Conservation (phyloP, 306 rosid species). For the Rubus idaeus region DNA sequence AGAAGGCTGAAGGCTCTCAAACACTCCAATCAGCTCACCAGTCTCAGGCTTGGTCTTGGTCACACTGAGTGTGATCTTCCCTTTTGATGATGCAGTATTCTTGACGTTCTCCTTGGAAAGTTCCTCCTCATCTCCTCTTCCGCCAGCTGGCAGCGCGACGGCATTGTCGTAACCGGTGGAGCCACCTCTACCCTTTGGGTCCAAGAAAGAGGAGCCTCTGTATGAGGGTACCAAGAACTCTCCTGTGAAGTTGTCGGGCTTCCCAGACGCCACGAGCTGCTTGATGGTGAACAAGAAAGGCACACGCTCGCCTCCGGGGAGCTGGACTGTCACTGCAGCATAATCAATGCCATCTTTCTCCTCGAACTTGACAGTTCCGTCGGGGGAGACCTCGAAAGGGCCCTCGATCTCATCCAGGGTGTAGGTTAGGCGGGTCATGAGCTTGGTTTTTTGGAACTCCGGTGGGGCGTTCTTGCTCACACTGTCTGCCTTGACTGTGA, state of each 20-base stretch:
- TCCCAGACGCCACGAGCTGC: slow-evolving; percentile 87
- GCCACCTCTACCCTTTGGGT: slow-evolving; percentile 99
- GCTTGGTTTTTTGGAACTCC: slow-evolving; percentile 91
- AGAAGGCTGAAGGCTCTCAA: slow-evolving; percentile 89
- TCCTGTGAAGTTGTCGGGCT: slow-evolving; percentile 67
- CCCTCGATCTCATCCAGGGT: slow-evolving; percentile 95
- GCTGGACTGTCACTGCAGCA: slow-evolving; percentile 86
- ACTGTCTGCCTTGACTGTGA: slow-evolving; percentile 89
- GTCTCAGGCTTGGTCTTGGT: slow-evolving; percentile 84
- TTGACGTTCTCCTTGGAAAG: slow-evolving; percentile 78
- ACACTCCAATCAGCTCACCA: slow-evolving; percentile 90
- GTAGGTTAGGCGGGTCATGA: slow-evolving; percentile 97
- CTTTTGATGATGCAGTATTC: slow-evolving; percentile 66
- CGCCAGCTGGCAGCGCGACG: slow-evolving; percentile 85
- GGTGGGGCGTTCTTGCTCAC: slow-evolving; percentile 83
- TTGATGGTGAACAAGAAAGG: slow-evolving; percentile 96
- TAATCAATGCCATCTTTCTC: slow-evolving; percentile 95
- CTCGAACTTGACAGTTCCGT: slow-evolving; percentile 70
- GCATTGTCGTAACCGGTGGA: slow-evolving; percentile 90
- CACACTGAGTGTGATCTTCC: slow-evolving; percentile 83
- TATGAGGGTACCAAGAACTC: slow-evolving; percentile 82
- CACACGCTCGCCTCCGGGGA: slow-evolving; percentile 92
- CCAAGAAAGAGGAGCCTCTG: slow-evolving; percentile 93
- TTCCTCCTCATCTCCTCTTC: slow-evolving; percentile 96
- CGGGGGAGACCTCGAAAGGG: slow-evolving; percentile 75